Conservation (phyloP, 148 eudicot species). For the Camellia granthamiana region DNA sequence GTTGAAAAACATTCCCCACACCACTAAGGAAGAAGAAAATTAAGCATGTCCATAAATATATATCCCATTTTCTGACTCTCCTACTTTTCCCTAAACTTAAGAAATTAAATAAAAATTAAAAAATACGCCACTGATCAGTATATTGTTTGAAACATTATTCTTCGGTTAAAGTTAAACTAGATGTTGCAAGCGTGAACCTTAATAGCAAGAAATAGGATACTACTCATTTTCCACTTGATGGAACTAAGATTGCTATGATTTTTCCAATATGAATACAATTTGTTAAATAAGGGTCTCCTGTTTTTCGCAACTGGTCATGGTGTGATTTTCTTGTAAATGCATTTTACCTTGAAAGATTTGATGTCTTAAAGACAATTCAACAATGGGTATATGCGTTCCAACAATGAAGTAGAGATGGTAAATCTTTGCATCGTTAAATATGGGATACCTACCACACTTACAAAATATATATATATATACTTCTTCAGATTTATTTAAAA, state of each 20-base stretch:
- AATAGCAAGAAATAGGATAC: constrained; percentile 12
- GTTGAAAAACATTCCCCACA: too few relatives aligned
- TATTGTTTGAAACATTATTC: neutral
- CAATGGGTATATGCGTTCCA: neutral
- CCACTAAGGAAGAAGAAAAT: too few relatives aligned
- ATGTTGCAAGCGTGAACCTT: neutral
- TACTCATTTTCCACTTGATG: constrained; percentile 75
- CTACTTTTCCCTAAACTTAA: too few relatives aligned
- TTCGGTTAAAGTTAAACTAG: neutral
- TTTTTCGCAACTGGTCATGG: constrained; percentile 69
- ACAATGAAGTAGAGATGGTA: constrained; percentile 30
- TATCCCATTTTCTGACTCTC: too few relatives aligned
- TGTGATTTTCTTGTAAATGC: constrained; percentile 87
- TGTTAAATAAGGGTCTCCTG: constrained; percentile 80
- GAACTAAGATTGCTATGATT: constrained; percentile 71
- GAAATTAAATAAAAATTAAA: too few relatives aligned
- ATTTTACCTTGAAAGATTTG: constrained; percentile 51
- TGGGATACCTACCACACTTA: constrained; percentile 41
- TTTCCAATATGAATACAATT: constrained; percentile 90
- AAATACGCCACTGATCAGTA: too few relatives aligned
- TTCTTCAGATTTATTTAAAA: too few relatives aligned
- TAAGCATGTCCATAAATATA: too few relatives aligned
- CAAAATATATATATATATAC: too few relatives aligned
- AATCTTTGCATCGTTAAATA: constrained; percentile 73
- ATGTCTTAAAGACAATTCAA: constrained; percentile 28